Evolutionary conservation across 805 yeast species (phyloP), one percentile per base, ranked within the genome.

Genomic region (Komagataella phaffii): DNA sequence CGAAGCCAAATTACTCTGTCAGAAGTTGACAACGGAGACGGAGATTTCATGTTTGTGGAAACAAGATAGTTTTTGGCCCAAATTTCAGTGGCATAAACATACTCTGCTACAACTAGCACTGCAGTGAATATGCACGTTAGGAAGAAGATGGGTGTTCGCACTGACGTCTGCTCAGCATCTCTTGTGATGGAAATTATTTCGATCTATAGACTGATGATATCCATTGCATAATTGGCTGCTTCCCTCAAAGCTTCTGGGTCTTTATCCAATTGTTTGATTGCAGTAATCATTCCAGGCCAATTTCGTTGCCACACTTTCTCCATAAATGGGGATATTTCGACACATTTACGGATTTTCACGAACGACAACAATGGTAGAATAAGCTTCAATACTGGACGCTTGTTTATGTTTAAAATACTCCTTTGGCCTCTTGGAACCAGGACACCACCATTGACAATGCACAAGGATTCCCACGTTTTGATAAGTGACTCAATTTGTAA

Each of bases 61-160:
- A n/a, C 46, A 44, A 69, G 43, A 49, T 64, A 70, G 12, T 62
- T 61, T 48, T 65, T 64, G 2, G 79, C 76, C 74, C 77, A 73
- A 46, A 63, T 66, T 58, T 85, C 93, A 18, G 83, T 68, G 4
- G 73, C 67, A 52, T 74, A 71, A 56, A 85, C 64, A 58, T 76
- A 83, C 58, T 82, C 87, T 2, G 88, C 77, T 50, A 84, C 73
- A 43, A 85, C 67, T 51, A 84, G 65, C 10, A 81, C 68, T 1
- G 88, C 70, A 1, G 83, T 76, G 59, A 83, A 83, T 24, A 83
- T 74, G 61, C 88, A 81, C 0, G 88, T 80, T 30, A 84, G 74
- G 59, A 85, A 82, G 62, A 83, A 84, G 24, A 84, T 84, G 1
- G 93, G 93, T 0, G 91, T 83, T 56, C 88, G 70, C 36, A 83